These are phyloP conservation scores for Talaromyces sp. DNA, from an alignment of 2,329 filamentous ascomycete genomes.

Conservation along the genomic window DNA sequence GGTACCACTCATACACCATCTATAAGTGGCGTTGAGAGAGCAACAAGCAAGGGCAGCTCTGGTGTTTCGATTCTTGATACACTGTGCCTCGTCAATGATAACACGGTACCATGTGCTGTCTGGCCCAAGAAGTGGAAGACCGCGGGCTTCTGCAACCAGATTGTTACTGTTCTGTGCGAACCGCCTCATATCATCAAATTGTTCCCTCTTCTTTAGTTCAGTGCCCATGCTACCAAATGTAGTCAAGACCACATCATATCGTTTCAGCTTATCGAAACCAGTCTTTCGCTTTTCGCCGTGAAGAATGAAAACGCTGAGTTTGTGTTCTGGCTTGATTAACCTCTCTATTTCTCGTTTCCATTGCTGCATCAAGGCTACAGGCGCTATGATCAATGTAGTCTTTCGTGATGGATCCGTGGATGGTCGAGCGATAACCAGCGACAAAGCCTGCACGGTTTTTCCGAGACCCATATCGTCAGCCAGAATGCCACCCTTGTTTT, in stretches of 20 bases:
- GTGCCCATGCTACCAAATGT: slow-evolving; percentile 70
- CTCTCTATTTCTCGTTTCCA: slow-evolving; percentile 76
- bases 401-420: slow-evolving; percentile 57
- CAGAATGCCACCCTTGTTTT: slow-evolving; percentile 70
- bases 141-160: slow-evolving; percentile 29
- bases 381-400: slow-evolving; percentile 79
- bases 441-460: slow-evolving; percentile 78
- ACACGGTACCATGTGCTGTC: slow-evolving; percentile 63
- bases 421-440: slow-evolving; percentile 69
- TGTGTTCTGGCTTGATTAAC: slow-evolving; percentile 61
- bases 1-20: slow-evolving; percentile 75
- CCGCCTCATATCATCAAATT: slow-evolving; percentile 50
- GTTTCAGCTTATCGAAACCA: slow-evolving; percentile 58
- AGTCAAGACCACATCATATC: slow-evolving; percentile 72
- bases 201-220: slow-evolving; percentile 62
- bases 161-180: slow-evolving; percentile 37
- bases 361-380: slow-evolving; percentile 74
- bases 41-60: slow-evolving; percentile 59
- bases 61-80: slow-evolving; percentile 71
- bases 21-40: slow-evolving; percentile 57
- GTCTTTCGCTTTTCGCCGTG: slow-evolving; percentile 61
- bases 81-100: slow-evolving; percentile 76
- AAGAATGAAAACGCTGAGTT: slow-evolving; percentile 64
- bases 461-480: slow-evolving; percentile 81
- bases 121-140: slow-evolving; percentile 59